Conservation (phyloP, 495 filamentous ascomycete genomes). For the Xylaria intraflava region DNA sequence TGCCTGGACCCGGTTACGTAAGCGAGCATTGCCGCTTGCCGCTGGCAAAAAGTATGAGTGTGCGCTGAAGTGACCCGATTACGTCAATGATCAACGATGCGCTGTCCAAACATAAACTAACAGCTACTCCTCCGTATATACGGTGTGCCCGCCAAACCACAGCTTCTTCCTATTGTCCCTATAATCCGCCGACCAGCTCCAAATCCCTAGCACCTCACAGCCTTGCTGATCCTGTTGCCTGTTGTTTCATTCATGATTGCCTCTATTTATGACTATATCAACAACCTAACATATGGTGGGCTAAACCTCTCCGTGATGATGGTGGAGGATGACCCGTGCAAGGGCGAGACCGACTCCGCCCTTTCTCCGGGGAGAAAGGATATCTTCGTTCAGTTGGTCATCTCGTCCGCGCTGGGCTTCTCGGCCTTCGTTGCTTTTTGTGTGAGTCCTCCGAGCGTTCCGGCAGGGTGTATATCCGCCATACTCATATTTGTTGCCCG, state of each 20-base stretch:
- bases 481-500: constrained; percentile 16
- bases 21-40: too few relatives aligned
- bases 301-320: constrained; percentile 4
- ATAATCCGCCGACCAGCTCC: not conserved
- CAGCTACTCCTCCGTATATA: too few relatives aligned
- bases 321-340: constrained; percentile 19
- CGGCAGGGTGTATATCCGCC: constrained; percentile 4
- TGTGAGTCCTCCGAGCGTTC: constrained; percentile 25
- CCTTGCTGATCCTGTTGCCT: not conserved
- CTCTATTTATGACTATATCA: not conserved
- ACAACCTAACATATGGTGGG: not conserved
- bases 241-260: not conserved
- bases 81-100: not conserved
- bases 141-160: too few relatives aligned
- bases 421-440: constrained; percentile 49
- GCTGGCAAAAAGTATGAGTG: too few relatives aligned
- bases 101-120: too few relatives aligned
- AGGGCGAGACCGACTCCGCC: constrained; percentile 25
- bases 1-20: too few relatives aligned
- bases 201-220: not conserved
- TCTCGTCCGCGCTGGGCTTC: constrained; percentile 45
- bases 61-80: too few relatives aligned
- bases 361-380: constrained; percentile 32
- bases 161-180: too few relatives aligned
- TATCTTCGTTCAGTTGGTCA: constrained; percentile 46